Conservation (phyloP, 257 asterid species). For the Ballota nigra region DNA sequence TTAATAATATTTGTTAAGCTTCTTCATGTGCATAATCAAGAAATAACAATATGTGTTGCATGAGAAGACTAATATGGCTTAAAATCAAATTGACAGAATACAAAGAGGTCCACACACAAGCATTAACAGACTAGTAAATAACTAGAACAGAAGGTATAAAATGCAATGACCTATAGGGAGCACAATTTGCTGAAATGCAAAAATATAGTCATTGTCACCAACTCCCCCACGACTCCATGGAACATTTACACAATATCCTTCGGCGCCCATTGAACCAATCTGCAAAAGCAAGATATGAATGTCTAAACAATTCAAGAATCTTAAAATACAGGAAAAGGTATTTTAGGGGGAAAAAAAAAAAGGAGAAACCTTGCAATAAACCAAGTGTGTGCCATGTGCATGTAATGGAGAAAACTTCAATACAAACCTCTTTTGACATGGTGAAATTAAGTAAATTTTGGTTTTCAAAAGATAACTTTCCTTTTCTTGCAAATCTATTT, state of each 20-base stretch:
- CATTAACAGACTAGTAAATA: slow-evolving; percentile 10
- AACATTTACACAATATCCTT: slow-evolving; percentile 92
- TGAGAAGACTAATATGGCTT: slow-evolving; percentile 1
- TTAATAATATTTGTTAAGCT: not conserved
- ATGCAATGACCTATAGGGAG: slow-evolving; percentile 79
- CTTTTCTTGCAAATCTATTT: slow-evolving; percentile 3
- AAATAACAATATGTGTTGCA: slow-evolving; percentile 15
- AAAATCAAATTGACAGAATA: slow-evolving; percentile 9
- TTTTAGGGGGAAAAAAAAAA: not conserved
- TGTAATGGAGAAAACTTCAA: slow-evolving; percentile 13
- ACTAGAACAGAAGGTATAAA: slow-evolving; percentile 9
- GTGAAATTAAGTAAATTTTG: not conserved
- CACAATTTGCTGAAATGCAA: slow-evolving; percentile 89
- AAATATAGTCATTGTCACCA: slow-evolving; percentile 90
- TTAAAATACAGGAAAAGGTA: not conserved
- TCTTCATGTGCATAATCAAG: slow-evolving; percentile 1
- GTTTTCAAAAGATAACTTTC: not conserved
- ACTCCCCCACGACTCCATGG: slow-evolving; percentile 98
- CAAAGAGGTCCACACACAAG: not conserved
- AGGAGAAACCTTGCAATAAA: slow-evolving; percentile 2
- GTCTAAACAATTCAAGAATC: slow-evolving; percentile 6
- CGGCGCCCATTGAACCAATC: slow-evolving; percentile 93
- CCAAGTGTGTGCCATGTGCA: slow-evolving; percentile 20
- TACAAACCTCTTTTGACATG: slow-evolving; percentile 8
- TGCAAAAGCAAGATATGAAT: slow-evolving; percentile 32